Base-by-base conservation (phyloP, 768 basidiomycete genomes). In the Neoboletus brunneissimus region DNA sequence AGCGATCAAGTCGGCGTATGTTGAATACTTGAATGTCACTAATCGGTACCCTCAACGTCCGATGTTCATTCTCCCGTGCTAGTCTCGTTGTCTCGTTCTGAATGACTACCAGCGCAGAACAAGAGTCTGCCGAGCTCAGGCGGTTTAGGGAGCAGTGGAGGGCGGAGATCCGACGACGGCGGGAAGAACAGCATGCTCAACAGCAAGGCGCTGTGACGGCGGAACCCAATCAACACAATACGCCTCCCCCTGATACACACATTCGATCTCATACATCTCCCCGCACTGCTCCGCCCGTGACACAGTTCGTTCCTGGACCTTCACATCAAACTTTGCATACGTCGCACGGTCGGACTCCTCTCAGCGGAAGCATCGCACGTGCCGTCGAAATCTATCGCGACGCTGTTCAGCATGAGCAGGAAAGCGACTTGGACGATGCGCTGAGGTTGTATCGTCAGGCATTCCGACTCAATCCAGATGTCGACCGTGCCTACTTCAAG, bases 131-230 rank as follows among this genome's bases (percentile, higher is more conserved):
- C 6, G 90, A 91, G 64, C 83, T 93, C 59, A 79, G 75, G 10
- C 71, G 72, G 43, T 93, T 93, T 71, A 80, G 91, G 71, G 81
- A 82, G 56, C 79, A 80, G 75, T 93, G 91, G 91, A 80, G 80
- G 64, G 77, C 75, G 29, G 89, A 91, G 68, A 78, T 91, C 16
- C 65, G 69, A 47, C 75, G 71, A 58, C 74, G 72, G 42, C 57
- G 37, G 27, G 63, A 51, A 54, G 63, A 62, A 27, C 62, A 52
- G 12, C 57, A 59, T 7, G 43, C 18, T 22, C 56, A 58, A 42
- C 54, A 53, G 29, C 60, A 51, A 25, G 25, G 37, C 18, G 23
- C 41, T n/a, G n/a, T n/a, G n/a, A 16, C 50, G 15, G 41, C 50
- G 20, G 34, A 45, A 44, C 34, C 31, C 32, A 43, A n/a, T 38